These are phyloP conservation scores for Mucor circinelloides DNA, from an alignment of 371 early-diverging fungal genomes.

Conservation along the genomic window DNA sequence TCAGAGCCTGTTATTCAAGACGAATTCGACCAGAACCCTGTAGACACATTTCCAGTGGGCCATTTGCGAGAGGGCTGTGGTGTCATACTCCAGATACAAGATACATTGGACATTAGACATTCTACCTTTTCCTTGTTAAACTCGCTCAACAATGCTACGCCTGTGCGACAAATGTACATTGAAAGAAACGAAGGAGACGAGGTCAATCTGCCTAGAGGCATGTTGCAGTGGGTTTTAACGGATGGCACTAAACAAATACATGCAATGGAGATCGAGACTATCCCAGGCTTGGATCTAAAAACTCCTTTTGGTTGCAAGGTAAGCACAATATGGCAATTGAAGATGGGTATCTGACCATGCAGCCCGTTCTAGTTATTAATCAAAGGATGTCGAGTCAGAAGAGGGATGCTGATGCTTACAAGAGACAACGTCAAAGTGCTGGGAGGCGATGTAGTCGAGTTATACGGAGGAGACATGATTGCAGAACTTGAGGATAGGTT, in stretches of 20 bases:
- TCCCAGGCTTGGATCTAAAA: slow-evolving; percentile 28
- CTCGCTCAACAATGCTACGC: slow-evolving; percentile 19
- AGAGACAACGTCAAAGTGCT: slow-evolving; percentile 31
- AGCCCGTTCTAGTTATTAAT: slow-evolving; percentile 28
- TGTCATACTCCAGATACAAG: slow-evolving; percentile 41
- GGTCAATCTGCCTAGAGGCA: slow-evolving; percentile 33
- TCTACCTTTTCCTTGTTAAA: slow-evolving; percentile 34
- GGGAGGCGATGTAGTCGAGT: slow-evolving; percentile 34
- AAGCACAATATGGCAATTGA: not conserved
- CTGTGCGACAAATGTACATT: slow-evolving; percentile 35
- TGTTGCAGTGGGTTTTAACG: slow-evolving; percentile 36
- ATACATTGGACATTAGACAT: slow-evolving; percentile 33
- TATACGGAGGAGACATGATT: slow-evolving; percentile 37
- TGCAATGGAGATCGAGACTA: slow-evolving; percentile 36
- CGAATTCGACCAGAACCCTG: slow-evolving; percentile 16
- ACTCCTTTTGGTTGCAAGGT: slow-evolving; percentile 52
- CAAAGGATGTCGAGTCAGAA: slow-evolving; percentile 35
- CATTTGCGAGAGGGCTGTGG: slow-evolving; percentile 21
- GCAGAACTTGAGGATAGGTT: slow-evolving; percentile 30
- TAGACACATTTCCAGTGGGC: slow-evolving; percentile 27
- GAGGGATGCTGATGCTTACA: slow-evolving; percentile 35
- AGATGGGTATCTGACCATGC: not conserved
- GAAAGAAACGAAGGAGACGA: slow-evolving; percentile 20
- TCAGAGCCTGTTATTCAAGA: slow-evolving; percentile 30
- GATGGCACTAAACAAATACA: slow-evolving; percentile 38